These are phyloP conservation scores for Nigrospora sphaerica DNA, from an alignment of 2,329 filamentous ascomycete species.

Conservation along the genomic window DNA sequence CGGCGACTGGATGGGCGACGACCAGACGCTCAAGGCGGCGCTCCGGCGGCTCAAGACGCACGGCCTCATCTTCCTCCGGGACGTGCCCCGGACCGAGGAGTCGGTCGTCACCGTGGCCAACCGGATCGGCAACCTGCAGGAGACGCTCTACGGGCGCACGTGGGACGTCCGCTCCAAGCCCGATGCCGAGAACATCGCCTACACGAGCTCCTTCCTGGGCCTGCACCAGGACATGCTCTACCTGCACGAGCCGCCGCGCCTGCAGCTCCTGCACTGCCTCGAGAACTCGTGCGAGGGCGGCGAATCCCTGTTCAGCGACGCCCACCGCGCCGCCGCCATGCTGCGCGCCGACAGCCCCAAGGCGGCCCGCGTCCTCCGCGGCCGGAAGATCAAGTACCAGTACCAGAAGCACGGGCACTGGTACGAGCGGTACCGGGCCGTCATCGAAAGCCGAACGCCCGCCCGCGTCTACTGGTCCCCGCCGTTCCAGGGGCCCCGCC, in stretches of 20 bases:
- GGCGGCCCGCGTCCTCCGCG: conserved; percentile 30
- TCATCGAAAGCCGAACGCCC: conserved; percentile 31
- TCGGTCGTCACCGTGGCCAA: conserved; percentile 62
- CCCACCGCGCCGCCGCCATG: conserved; percentile 50
- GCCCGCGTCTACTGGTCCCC: conserved; percentile 61
- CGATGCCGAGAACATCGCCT: conserved; percentile 83
- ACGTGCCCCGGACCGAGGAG: conserved; percentile 61
- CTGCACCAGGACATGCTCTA: conserved; percentile 95
- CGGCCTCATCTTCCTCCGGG: conserved; percentile 71
- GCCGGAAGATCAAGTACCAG: conserved; percentile 44
- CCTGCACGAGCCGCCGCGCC: conserved; percentile 67
- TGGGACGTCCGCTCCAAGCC: conserved; percentile 85
- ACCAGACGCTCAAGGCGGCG: conserved; percentile 50
- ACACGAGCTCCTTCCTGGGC: conserved; percentile 74
- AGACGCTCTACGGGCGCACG: conserved; percentile 85
- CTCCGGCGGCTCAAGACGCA: conserved; percentile 55
- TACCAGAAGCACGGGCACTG: conserved; percentile 56
- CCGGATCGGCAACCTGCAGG: conserved; percentile 70
- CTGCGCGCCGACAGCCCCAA: conserved; percentile 17
- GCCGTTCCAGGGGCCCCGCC: conserved; percentile 57
- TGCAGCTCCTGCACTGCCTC: conserved; percentile 86
- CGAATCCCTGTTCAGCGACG: conserved; percentile 80
- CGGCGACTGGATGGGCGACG: conserved; percentile 60
- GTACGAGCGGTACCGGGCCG: conserved; percentile 52
- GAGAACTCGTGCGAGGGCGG: conserved; percentile 74